Evolutionary conservation across 192 early-diverging fungal species (phyloP).

Genomic region (Entrophospora sp.): DNA sequence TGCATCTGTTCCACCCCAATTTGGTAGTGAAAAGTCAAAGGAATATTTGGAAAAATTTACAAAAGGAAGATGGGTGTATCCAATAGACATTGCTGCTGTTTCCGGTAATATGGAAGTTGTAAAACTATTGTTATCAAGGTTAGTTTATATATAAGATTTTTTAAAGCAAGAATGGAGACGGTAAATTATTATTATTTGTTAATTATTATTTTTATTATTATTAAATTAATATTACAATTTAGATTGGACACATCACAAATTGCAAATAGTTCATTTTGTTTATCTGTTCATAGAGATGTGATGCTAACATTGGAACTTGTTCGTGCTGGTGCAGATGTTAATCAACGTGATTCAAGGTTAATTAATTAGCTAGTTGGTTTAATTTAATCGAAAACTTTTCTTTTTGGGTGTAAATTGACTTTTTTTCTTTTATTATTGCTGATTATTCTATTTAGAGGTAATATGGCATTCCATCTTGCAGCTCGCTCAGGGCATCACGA

Average conservation of each 20-base stretch:
- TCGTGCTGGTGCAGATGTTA: conserved; percentile 28
- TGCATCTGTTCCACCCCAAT: background rate
- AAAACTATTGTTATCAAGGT: background rate
- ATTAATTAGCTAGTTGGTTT: background rate
- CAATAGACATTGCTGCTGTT: conserved; percentile 8
- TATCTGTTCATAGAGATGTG: conserved; percentile 32
- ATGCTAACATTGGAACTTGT: conserved; percentile 32
- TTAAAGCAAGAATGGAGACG: background rate
- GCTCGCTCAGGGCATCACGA: conserved; percentile 45
- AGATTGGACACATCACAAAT: conserved; percentile 26
- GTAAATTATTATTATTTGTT: background rate
- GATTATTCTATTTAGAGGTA: conserved; percentile 31
- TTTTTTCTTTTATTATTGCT: background rate
- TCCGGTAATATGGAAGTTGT: background rate
- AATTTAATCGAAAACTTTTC: no score
- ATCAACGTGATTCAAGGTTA: conserved; percentile 26
- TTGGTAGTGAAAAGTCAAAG: background rate
- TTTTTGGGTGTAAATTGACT: no score
- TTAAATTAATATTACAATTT: conserved; percentile 10
- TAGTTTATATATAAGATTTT: background rate
- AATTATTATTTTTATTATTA: background rate
- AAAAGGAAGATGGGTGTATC: background rate
- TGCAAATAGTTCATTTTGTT: conserved; percentile 22
- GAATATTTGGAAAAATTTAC: background rate
- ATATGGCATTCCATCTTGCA: conserved; percentile 61